phyloP scores from a whole-genome alignment of 169 alveolate genomes.

The Eimeria necatrix region DNA sequence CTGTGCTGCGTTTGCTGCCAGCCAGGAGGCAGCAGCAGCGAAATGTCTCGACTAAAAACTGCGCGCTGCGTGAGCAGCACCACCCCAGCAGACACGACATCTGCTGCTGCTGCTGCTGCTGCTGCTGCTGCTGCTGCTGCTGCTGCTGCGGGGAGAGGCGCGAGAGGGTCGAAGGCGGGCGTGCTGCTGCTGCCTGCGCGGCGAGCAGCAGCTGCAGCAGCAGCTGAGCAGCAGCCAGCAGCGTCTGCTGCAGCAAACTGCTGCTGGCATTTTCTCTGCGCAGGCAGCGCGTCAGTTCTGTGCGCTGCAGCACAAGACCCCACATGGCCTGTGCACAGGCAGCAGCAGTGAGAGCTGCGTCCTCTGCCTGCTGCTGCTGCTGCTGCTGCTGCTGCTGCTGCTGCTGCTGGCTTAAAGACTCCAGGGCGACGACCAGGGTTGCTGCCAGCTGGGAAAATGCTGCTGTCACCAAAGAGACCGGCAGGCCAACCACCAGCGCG shows the following conservation, averaged over 20 bases:
- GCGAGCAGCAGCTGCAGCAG: slow-evolving; percentile 36
- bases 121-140: neutral
- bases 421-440: neutral
- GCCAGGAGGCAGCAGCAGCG: slow-evolving; percentile 41
- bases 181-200: neutral
- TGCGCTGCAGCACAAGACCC: slow-evolving; percentile 26
- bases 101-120: slow-evolving; percentile 29
- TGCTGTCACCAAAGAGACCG: neutral
- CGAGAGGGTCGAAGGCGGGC: neutral
- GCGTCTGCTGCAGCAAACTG: slow-evolving; percentile 8
- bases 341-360: slow-evolving; percentile 17
- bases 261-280: neutral
- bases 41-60: neutral
- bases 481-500: neutral
- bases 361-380: slow-evolving; percentile 25
- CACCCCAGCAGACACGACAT: slow-evolving; percentile 9
- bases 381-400: slow-evolving; percentile 15
- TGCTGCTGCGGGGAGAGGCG: neutral
- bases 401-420: neutral
- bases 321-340: slow-evolving; percentile 53
- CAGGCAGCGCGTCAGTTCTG: slow-evolving; percentile 15
- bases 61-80: slow-evolving; percentile 46
- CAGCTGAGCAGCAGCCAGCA: slow-evolving; percentile 56
- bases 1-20: slow-evolving; percentile 1
- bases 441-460: neutral